Percentiles rank a stretch among this genome's conserved stretches.
phyloP scores from a whole-genome alignment of 2,329 filamentous ascomycete species.

The Cercospora sp. region DNA sequence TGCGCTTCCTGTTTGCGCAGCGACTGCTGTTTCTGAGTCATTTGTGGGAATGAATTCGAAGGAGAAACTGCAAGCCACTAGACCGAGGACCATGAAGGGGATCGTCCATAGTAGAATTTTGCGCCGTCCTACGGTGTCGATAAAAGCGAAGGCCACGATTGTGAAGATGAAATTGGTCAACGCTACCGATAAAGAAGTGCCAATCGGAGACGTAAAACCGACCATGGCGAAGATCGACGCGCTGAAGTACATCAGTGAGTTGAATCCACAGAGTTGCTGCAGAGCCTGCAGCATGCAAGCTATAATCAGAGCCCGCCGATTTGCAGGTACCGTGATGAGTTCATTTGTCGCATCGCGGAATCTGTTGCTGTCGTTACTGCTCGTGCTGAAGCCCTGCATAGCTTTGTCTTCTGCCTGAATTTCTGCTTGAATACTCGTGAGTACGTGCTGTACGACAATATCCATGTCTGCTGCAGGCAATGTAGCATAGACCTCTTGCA shows the following conservation, averaged over 20 bases:
- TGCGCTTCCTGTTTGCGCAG: not conserved
- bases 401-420: conserved; percentile 45
- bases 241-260: conserved; percentile 51
- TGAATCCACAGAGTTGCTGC: conserved; percentile 62
- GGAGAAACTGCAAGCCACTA: conserved; percentile 68
- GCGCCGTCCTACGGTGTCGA: conserved; percentile 48
- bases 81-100: conserved; percentile 76
- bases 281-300: conserved; percentile 83
- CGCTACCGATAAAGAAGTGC: conserved; percentile 48
- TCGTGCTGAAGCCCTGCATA: conserved; percentile 4
- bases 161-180: conserved; percentile 50
- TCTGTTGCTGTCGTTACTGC: conserved; percentile 8
- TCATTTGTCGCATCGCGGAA: conserved; percentile 37
- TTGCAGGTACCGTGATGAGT: conserved; percentile 47
- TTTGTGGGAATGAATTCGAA: conserved; percentile 61
- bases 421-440: conserved; percentile 72
- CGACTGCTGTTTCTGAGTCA: not conserved
- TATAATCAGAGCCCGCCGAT: conserved; percentile 75
- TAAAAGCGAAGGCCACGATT: conserved; percentile 47
- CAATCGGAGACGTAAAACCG: conserved; percentile 49
- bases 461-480: conserved; percentile 34
- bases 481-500: conserved; percentile 43
- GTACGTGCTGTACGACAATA: conserved; percentile 58
- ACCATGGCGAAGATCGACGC: conserved; percentile 51
- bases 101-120: conserved; percentile 77